Conservation (phyloP, 1,139 yeast genomes). For the Zygoascus sp. region DNA sequence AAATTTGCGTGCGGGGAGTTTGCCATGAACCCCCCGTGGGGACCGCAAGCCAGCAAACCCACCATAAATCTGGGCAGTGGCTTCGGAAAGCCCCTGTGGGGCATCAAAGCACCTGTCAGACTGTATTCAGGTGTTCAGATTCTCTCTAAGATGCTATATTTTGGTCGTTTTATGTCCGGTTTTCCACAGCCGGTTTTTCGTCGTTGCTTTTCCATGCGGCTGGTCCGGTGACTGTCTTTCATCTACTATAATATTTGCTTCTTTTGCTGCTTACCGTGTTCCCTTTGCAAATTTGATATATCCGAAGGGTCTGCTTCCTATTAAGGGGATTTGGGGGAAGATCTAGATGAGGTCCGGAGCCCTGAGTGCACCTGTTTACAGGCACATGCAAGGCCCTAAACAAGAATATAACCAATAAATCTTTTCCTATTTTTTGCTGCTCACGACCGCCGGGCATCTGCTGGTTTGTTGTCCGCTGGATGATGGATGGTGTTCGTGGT, state of each 20-base stretch:
- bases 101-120: too few relatives aligned
- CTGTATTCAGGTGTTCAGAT: too few relatives aligned
- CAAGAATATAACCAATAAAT: too few relatives aligned
- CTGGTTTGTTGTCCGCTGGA: too few relatives aligned
- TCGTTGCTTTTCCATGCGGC: background rate
- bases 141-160: too few relatives aligned
- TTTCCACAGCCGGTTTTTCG: background rate
- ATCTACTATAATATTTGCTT: conserved; percentile 1
- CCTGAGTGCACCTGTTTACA: background rate
- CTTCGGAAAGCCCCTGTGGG: background rate
- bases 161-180: too few relatives aligned
- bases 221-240: conserved; percentile 2
- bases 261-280: too few relatives aligned
- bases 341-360: background rate
- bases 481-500: background rate
- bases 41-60: background rate
- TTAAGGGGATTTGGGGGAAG: background rate
- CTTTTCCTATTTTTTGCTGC: background rate
- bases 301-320: background rate
- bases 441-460: too few relatives aligned
- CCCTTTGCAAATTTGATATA: background rate
- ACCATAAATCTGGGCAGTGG: background rate
- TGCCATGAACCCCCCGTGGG: background rate
- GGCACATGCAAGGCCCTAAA: background rate
- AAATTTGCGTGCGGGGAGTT: background rate